Base-by-base conservation (phyloP, 768 basidiomycete species). In the Fibroporia radiculosa region DNA sequence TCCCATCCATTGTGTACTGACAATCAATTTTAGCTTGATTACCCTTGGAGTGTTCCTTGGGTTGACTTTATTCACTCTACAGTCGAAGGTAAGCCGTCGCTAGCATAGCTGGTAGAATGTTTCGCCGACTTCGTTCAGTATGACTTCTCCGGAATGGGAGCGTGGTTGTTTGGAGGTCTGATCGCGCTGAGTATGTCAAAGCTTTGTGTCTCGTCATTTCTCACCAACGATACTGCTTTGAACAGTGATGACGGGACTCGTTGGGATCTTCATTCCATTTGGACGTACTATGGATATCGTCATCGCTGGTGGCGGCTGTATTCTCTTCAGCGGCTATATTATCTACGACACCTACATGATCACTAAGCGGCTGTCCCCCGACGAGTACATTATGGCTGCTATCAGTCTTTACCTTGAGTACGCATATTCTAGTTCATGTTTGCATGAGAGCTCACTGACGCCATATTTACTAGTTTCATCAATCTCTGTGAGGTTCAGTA, bases 391-490 rank as follows among this genome's bases (percentile, higher is more conserved):
- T 53, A 69, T 96, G 69, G 95, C 83, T 27, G 74, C 90, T 14
- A 84, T 97, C 58, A 84, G 81, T 52, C 77, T 98, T n/a, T 98
- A 97, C 66, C 81, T 97, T 45, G 95, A 97, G 80, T 86, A 66
- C 54, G 81, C 81, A 4, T 25, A 31, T 20, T 42, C 27, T 3
- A 40, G 3, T 23, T 34, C 36, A 1, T 24, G 41, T 34, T 8
- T 23, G 29, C 32, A 3, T 45, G 54, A 24, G 34, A 39, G 54
- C 48, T 65, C 26, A 55, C 50, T 39, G 18, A 40, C 42, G 42
- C 46, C 55, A 40, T 43, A 58, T 44, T 42, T 47, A n/a, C 13
- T 51, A 88, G 85, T 57, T 88, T 92, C 62, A 73, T 92, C 66
- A 93, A 93, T 59, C 77, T 93, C 37, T 93, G 85, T 86, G 65